Conservation (phyloP, 768 basidiomycete genomes). For the Thelephora aurantiotincta region DNA sequence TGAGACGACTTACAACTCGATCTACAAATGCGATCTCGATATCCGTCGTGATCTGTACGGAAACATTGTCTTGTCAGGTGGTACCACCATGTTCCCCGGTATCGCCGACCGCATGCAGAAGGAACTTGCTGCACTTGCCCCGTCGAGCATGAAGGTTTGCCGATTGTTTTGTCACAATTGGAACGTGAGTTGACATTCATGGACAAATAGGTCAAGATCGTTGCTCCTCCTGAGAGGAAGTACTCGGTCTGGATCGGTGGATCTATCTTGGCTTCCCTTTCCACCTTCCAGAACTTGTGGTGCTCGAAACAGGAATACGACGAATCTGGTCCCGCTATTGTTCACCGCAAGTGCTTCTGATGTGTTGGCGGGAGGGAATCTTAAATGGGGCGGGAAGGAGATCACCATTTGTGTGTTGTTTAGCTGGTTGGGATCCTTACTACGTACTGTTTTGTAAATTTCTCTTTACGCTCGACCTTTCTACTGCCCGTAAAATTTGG, state of each 20-base stretch:
- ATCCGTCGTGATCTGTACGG: constrained; percentile 42
- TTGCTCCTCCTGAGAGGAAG: constrained; percentile 56
- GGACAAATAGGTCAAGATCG: constrained; percentile 34
- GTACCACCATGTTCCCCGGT: constrained; percentile 50
- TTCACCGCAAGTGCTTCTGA: constrained; percentile 25
- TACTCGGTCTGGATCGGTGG: constrained; percentile 54
- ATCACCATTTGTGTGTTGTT: too few relatives aligned
- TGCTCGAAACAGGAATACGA: constrained; percentile 47
- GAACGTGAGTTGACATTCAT: constrained; percentile 2
- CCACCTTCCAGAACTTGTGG: constrained; percentile 61
- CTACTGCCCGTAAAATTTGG: too few relatives aligned
- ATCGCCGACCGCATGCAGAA: constrained; percentile 61
- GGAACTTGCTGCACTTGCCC: constrained; percentile 52
- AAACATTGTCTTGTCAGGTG: constrained; percentile 49
- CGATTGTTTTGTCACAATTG: neutral
- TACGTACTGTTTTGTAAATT: too few relatives aligned
- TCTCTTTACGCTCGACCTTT: too few relatives aligned
- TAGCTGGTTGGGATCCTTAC: too few relatives aligned
- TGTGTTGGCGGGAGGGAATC: too few relatives aligned
- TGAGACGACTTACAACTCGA: constrained; percentile 85
- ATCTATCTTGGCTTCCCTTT: constrained; percentile 37
- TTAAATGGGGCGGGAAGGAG: too few relatives aligned
- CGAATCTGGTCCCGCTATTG: constrained; percentile 38
- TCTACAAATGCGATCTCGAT: constrained; percentile 57
- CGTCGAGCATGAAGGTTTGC: constrained; percentile 47